Conservation (phyloP, 768 basidiomycete species). For the Macrolepiota dolichaula region DNA sequence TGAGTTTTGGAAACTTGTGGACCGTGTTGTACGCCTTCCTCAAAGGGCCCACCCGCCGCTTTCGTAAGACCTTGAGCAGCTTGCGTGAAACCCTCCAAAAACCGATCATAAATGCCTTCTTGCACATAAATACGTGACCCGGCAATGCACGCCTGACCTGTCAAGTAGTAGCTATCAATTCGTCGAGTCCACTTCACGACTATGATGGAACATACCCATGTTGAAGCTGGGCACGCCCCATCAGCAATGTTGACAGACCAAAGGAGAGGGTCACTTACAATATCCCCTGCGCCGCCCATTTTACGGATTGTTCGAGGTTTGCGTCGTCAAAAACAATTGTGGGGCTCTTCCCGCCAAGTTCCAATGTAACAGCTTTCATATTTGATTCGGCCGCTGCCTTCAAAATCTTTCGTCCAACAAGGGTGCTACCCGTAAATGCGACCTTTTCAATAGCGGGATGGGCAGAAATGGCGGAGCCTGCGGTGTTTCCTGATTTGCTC, state of each 20-base stretch:
- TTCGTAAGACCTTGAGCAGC: constrained; percentile 44
- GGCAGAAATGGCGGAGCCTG: constrained; percentile 62
- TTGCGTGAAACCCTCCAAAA: constrained; percentile 54
- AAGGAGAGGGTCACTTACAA: constrained; percentile 40
- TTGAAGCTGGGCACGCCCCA: constrained; percentile 18
- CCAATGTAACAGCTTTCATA: constrained; percentile 71
- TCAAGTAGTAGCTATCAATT: not conserved
- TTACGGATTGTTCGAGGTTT: constrained; percentile 58
- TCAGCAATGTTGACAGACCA: not conserved
- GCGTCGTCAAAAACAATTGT: constrained; percentile 65
- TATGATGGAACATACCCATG: constrained; percentile 21
- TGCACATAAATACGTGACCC: constrained; percentile 85
- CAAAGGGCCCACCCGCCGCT: constrained; percentile 65
- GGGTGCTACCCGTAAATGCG: constrained; percentile 77
- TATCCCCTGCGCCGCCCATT: constrained; percentile 64
- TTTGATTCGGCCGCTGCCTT: constrained; percentile 71
- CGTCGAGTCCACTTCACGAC: no score
- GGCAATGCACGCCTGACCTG: constrained; percentile 71
- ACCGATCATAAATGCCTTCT: constrained; percentile 73
- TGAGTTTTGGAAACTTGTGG: constrained; percentile 72
- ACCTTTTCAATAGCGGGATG: constrained; percentile 68
- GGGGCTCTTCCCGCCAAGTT: constrained; percentile 68
- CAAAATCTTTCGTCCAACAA: constrained; percentile 67
- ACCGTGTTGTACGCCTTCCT: constrained; percentile 53
- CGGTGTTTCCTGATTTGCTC: constrained; percentile 34